A percentile compares a stretch with the other conserved stretches of the same genome.
Evolutionary conservation across 2,329 filamentous ascomycete species (phyloP).

Genomic region (Dryadomyces quercus-mongolicae): DNA sequence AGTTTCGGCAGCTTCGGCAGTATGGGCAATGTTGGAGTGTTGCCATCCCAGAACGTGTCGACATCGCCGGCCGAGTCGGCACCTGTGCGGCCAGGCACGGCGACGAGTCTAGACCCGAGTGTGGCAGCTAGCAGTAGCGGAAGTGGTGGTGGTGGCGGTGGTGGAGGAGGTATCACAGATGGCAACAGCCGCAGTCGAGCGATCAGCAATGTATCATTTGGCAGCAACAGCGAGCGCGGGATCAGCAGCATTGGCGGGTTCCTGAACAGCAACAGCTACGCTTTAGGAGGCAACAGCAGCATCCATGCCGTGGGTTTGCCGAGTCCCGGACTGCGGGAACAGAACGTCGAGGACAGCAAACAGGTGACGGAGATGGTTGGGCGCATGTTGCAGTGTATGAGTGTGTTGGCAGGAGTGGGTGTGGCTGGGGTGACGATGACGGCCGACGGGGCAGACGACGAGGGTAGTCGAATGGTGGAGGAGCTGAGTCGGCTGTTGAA

Average conservation of each 20-base stretch:
- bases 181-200: slow-evolving; percentile 59
- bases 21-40: not conserved
- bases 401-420: slow-evolving; percentile 63
- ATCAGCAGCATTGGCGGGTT: slow-evolving; percentile 16
- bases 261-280: not conserved
- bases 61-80: slow-evolving; percentile 36
- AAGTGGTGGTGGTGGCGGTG: slow-evolving; percentile 20
- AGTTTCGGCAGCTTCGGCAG: slow-evolving; percentile 11
- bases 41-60: slow-evolving; percentile 27
- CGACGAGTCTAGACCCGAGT: slow-evolving; percentile 61
- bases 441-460: slow-evolving; percentile 42
- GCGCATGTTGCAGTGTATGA: slow-evolving; percentile 91
- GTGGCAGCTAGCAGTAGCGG: slow-evolving; percentile 41
- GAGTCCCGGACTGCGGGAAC: slow-evolving; percentile 32
- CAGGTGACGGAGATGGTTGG: slow-evolving; percentile 90
- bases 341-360: slow-evolving; percentile 55
- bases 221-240: slow-evolving; percentile 32
- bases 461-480: slow-evolving; percentile 66
- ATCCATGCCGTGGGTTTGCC: not conserved
- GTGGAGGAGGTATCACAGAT: slow-evolving; percentile 17
- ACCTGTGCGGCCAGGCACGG: slow-evolving; percentile 51
- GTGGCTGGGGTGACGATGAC: slow-evolving; percentile 9
- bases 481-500: slow-evolving; percentile 79
- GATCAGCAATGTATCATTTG: slow-evolving; percentile 71
- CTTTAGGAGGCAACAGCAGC: slow-evolving; percentile 5